Conservation (phyloP, 441 rosid species). For the Populus trichocarpa region DNA sequence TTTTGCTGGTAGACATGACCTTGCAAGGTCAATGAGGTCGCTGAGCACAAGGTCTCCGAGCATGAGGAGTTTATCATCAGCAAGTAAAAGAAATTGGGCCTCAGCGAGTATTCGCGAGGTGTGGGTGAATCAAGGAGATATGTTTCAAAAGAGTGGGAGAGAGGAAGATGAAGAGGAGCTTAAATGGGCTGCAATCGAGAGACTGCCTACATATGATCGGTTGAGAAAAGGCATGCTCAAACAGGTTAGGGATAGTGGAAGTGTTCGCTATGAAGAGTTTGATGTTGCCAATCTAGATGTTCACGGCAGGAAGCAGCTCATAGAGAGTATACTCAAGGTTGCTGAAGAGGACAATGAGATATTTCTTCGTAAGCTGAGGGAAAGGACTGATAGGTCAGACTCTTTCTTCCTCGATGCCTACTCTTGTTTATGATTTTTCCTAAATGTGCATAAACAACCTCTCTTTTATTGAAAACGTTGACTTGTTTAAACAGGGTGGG, state of each 20-base stretch:
- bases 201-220: constrained; percentile 59
- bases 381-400: constrained; percentile 51
- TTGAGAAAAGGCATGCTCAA: constrained; percentile 35
- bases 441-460: no score
- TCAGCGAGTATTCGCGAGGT: constrained; percentile 42
- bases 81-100: constrained; percentile 38
- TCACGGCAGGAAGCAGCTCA: constrained; percentile 41
- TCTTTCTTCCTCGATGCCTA: not conserved
- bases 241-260: constrained; percentile 41
- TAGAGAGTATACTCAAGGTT: constrained; percentile 45
- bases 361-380: constrained; percentile 42
- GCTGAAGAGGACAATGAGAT: constrained; percentile 60
- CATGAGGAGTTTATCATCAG: constrained; percentile 33
- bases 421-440: not conserved
- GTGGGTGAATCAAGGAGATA: constrained; percentile 39
- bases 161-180: constrained; percentile 65
- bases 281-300: constrained; percentile 43
- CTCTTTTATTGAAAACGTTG: not conserved
- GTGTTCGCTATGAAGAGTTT: constrained; percentile 21
- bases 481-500: constrained; percentile 41
- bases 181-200: constrained; percentile 67
- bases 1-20: constrained; percentile 27
- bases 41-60: constrained; percentile 35
- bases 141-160: constrained; percentile 39
- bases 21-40: constrained; percentile 37